Base-by-base conservation (phyloP, 345 rosid species). In the Lepidium didymum region DNA sequence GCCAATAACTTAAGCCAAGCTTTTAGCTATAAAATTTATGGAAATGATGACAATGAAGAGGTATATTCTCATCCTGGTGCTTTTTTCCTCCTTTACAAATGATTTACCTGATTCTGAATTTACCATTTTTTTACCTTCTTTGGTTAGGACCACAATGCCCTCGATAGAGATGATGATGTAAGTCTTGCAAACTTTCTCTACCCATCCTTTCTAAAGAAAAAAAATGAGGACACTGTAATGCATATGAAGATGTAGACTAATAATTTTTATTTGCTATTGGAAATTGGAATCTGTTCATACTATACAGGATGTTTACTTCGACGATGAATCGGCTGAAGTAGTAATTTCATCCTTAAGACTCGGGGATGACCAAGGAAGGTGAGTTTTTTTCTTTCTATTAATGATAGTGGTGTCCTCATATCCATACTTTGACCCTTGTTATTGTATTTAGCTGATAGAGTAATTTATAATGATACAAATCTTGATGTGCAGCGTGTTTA, bases 361-460 rank as follows among this genome's bases (percentile, higher is more conserved):
- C 15, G 99, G 99, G 56, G 97, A 88, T 85, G 98, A 91, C 68
- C 99, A 91, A 78, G 93, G 90, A 47, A 91, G 98, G 99, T 89
- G 69, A 85, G 84, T 58, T 46, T 67, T 8, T 15, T 33, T 33
- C 3, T 8, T 42, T 42, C 63, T 2, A 19, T 12, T 16, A 18
- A 7, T 4, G n/a, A 61, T 37, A 15, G 49, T 15, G 11, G 37
- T 57, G 37, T 57, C 29, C 55, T 12, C 19, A 14, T 18, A 13
- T 56, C 36, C 25, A 29, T 64, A 8, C 15, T 8, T 59, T 18
- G 12, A 13, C 41, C 36, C 43, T 11, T 14, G 10, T 16, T 42
- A 21, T 40, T 57, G 9, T 56, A 56, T 27, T 35, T 46, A 56
- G 34, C 23, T 29, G 11, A 66, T 58, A 11, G 29, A 58, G 2